Conservation (phyloP, 2,329 filamentous ascomycete genomes). For the Zalaria obscura region DNA sequence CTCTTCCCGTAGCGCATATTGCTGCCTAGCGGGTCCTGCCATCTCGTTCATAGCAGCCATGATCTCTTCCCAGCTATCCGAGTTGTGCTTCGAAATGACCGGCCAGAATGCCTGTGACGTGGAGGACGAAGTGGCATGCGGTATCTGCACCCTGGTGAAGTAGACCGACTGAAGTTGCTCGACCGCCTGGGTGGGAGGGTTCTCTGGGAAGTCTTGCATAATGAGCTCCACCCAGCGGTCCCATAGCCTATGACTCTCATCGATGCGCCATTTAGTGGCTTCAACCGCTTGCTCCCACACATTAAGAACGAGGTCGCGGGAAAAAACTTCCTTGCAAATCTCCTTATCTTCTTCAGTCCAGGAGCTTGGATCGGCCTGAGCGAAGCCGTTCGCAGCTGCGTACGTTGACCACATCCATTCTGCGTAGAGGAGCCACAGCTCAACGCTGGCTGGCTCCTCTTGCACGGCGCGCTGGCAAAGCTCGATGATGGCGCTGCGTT, state of each 20-base stretch:
- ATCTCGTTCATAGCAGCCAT: slow-evolving; percentile 55
- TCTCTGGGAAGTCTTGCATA: slow-evolving; percentile 49
- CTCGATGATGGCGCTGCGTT: slow-evolving; percentile 56
- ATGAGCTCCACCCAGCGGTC: slow-evolving; percentile 63
- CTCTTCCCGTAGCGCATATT: slow-evolving; percentile 49
- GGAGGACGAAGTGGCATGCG: slow-evolving; percentile 60
- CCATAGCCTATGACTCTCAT: slow-evolving; percentile 68
- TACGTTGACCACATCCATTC: slow-evolving; percentile 65
- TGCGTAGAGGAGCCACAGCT: slow-evolving; percentile 64
- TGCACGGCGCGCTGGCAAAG: slow-evolving; percentile 54
- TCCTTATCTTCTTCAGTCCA: slow-evolving; percentile 54
- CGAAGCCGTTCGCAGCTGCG: slow-evolving; percentile 44
- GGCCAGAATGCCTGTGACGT: slow-evolving; percentile 63
- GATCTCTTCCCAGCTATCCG: slow-evolving; percentile 55
- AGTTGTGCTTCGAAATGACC: slow-evolving; percentile 53
- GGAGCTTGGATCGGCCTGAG: slow-evolving; percentile 28
- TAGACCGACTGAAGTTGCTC: slow-evolving; percentile 56
- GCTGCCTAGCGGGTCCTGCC: slow-evolving; percentile 48
- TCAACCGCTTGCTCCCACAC: slow-evolving; percentile 61
- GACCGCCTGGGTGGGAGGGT: slow-evolving; percentile 41
- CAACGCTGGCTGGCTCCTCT: slow-evolving; percentile 60
- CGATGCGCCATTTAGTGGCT: slow-evolving; percentile 58
- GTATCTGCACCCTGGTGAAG: slow-evolving; percentile 54
- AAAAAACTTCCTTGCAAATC: slow-evolving; percentile 58
- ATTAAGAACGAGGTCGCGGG: slow-evolving; percentile 49